phyloP scores from a whole-genome alignment of 148 eudicot genomes.

The Amaranthus palmeri region DNA sequence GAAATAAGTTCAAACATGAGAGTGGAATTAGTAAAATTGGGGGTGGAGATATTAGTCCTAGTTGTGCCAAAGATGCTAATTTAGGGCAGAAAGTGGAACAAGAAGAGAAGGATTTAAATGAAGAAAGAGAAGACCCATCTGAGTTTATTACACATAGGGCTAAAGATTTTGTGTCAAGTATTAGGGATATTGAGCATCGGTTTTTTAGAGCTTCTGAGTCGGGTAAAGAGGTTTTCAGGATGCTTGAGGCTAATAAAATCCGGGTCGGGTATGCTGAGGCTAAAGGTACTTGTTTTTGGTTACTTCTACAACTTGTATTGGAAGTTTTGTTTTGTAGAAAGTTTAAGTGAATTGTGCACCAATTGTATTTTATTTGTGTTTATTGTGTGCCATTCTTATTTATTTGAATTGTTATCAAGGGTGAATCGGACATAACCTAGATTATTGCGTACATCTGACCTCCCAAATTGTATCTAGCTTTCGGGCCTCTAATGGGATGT shows the following conservation, averaged over 20 bases:
- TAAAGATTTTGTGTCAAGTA: slow-evolving; percentile 87
- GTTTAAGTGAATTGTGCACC: not conserved
- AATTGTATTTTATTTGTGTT: too few relatives aligned
- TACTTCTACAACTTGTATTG: too few relatives aligned
- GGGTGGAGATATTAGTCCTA: not conserved
- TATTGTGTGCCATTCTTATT: too few relatives aligned
- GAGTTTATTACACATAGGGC: slow-evolving; percentile 93
- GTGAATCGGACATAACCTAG: too few relatives aligned
- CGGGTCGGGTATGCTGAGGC: slow-evolving; percentile 34
- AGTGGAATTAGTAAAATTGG: not conserved
- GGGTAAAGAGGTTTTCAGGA: slow-evolving; percentile 38
- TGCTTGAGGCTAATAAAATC: slow-evolving; percentile 40
- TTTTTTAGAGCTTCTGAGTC: slow-evolving; percentile 59
- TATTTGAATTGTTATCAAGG: too few relatives aligned
- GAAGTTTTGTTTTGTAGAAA: not conserved
- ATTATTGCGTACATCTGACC: too few relatives aligned
- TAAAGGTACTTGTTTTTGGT: slow-evolving; percentile 25
- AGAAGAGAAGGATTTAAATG: slow-evolving; percentile 38
- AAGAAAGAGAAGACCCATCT: slow-evolving; percentile 82
- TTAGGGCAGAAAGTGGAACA: not conserved
- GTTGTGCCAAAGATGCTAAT: not conserved
- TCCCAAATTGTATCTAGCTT: too few relatives aligned
- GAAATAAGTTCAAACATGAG: not conserved
- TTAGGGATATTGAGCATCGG: slow-evolving; percentile 68
- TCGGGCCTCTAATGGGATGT: not conserved